These are phyloP conservation scores for Hyaloscypha bicolor DNA, from an alignment of 495 filamentous ascomycete species.

Conservation along the genomic window DNA sequence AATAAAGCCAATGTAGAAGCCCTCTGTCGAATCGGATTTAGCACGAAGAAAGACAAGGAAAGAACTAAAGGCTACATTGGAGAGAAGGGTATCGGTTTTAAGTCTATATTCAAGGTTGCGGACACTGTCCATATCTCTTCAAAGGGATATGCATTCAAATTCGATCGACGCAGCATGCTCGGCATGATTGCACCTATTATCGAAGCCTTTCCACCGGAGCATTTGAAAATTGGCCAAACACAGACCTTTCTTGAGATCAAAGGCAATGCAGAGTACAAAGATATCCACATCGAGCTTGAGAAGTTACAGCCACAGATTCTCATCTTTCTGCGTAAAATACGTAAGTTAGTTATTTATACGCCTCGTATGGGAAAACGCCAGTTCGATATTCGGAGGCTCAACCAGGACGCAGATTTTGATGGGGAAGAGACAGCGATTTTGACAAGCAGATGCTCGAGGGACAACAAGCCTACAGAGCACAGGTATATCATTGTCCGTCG, in stretches of 20 bases:
- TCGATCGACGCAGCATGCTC: slow-evolving; percentile 32
- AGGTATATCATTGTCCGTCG: slow-evolving; percentile 15
- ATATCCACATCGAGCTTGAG: slow-evolving; percentile 1
- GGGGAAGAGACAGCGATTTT: slow-evolving; percentile 17
- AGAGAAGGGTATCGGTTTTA: slow-evolving; percentile 52
- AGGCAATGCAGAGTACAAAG: not conserved
- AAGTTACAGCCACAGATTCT: not conserved
- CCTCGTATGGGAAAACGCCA: not conserved
- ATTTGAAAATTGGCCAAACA: not conserved
- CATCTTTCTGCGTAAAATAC: not conserved
- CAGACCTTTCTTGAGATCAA: not conserved
- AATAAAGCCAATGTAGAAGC: slow-evolving; percentile 37
- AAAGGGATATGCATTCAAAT: slow-evolving; percentile 42
- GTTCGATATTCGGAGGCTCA: slow-evolving; percentile 8
- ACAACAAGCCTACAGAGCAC: not conserved
- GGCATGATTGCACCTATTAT: slow-evolving; percentile 35
- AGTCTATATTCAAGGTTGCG: slow-evolving; percentile 48
- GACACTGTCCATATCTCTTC: slow-evolving; percentile 42
- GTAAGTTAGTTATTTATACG: not conserved
- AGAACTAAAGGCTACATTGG: slow-evolving; percentile 37
- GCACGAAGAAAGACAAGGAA: slow-evolving; percentile 34
- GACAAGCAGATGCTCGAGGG: not conserved
- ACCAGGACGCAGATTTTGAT: slow-evolving; percentile 14
- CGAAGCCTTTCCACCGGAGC: not conserved
- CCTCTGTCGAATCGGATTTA: slow-evolving; percentile 39